Evolutionary conservation across 768 basidiomycete genomes (phyloP), one percentile per base, ranked within the genome.

Genomic region (Panellus pusillus): DNA sequence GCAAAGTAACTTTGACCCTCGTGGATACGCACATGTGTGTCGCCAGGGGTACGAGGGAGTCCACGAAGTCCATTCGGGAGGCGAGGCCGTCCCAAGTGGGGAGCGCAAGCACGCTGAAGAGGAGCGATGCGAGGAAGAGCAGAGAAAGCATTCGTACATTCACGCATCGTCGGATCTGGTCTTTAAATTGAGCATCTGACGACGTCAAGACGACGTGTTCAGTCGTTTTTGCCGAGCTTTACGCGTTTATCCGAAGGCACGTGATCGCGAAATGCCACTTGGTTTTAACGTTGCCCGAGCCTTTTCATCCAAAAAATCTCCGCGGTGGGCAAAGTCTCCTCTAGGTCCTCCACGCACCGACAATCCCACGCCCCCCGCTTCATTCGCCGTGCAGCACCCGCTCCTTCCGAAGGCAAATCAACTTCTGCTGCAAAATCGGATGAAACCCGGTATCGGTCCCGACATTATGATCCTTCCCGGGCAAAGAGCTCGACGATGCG

Each of bases 71-170:
- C 31, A 71, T 67, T 14, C 69, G 49, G 24, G 44, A 62, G 28
- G 63, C 66, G 35, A 72, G 59, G n/a, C 70, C 74, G 24, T 76
- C 72, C 67, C 74, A 79, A 17, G 74, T 72, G 13, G 79, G 78
- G 42, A 79, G 61, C 3, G 72, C 71, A 18, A 56, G 29, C 17
- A 70, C 71, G 13, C 65, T 15, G 32, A 14, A 11, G 32, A 62
- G 60, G 12, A 57, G 61, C 24, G 24, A 24, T 24, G 24, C 24
- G 54, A 63, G 49, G 19, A 67, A 46, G 50, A 70, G 41, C 35
- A 65, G 49, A 36, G 66, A 37, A 29, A 35, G 44, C 56, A 57
- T 57, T 20, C 28, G 24, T 24, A 24, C 6, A 24, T 24, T 24
- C 6, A 3, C 24, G 6, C 24, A 24, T 24, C 24, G 24, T 24